Conservation (phyloP, 495 filamentous ascomycete genomes). For the Hypoxylon subgilvum region DNA sequence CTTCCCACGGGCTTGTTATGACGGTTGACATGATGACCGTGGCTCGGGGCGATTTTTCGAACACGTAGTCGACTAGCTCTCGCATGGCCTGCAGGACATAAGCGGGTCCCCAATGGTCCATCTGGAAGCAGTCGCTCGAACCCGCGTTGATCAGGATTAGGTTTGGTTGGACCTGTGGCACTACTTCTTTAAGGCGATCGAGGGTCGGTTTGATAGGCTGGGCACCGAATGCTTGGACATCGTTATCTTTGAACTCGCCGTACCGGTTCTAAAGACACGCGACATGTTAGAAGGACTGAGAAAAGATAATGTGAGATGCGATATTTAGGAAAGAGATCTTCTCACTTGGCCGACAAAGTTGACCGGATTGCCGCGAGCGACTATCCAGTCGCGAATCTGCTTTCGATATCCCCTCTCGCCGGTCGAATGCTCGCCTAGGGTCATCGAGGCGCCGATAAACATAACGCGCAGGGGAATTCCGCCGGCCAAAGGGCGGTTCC, state of each 20-base stretch:
- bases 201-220: conserved; percentile 39
- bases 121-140: conserved; percentile 41
- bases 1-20: conserved; percentile 39
- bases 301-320: conserved; percentile 5
- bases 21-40: conserved; percentile 40
- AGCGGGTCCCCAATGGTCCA: conserved; percentile 37
- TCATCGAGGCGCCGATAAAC: conserved; percentile 66
- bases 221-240: conserved; percentile 39
- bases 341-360: conserved; percentile 44
- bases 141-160: conserved; percentile 43
- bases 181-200: conserved; percentile 33
- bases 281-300: conserved; percentile 19
- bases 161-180: conserved; percentile 40
- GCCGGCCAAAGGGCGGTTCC: conserved; percentile 28
- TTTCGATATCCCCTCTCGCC: conserved; percentile 63
- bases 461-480: conserved; percentile 55
- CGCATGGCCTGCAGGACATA: conserved; percentile 37
- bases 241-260: conserved; percentile 43
- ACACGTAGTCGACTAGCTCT: conserved; percentile 38
- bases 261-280: conserved; percentile 35
- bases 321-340: conserved; percentile 8
- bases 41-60: conserved; percentile 37
- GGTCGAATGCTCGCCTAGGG: conserved; percentile 56
- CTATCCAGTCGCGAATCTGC: conserved; percentile 47
- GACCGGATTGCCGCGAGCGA: conserved; percentile 41